Percentiles rank a stretch among this genome's conserved stretches.
These are phyloP conservation scores for Beauveria brongniartii DNA, from an alignment of 2,329 filamentous ascomycete genomes.

Conservation along the genomic window DNA sequence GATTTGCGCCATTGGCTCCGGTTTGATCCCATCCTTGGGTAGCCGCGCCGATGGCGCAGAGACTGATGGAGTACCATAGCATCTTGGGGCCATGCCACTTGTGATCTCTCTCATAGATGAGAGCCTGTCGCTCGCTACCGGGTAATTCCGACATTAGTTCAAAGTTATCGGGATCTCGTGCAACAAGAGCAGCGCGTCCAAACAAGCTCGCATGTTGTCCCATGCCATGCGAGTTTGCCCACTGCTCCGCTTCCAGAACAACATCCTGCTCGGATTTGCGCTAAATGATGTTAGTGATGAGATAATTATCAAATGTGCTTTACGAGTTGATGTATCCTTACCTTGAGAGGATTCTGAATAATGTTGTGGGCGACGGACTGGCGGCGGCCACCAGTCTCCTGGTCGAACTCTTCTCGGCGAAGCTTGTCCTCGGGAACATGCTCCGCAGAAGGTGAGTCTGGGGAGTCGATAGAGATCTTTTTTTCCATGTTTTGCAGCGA, in stretches of 20 bases:
- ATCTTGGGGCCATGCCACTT: conserved; percentile 46
- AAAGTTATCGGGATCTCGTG: conserved; percentile 22
- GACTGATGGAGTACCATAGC: conserved; percentile 36
- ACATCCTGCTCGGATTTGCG: conserved; percentile 19
- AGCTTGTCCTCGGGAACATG: conserved; percentile 5
- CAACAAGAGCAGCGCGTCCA: conserved; percentile 29
- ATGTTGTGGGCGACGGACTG: conserved; percentile 23
- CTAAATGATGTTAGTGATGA: conserved; percentile 11
- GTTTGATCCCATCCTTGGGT: conserved; percentile 59
- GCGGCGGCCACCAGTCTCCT: conserved; percentile 14
- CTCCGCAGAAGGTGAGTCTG: conserved; percentile 11
- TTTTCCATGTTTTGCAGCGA: conserved; percentile 8
- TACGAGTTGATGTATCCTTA: conserved; percentile 10
- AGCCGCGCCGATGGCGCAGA: conserved; percentile 48
- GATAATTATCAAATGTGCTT: background rate
- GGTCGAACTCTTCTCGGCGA: background rate
- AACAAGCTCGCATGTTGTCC: conserved; percentile 37
- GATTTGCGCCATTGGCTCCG: conserved; percentile 52
- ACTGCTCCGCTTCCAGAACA: conserved; percentile 36
- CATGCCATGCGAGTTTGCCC: conserved; percentile 42
- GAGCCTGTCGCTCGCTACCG: conserved; percentile 27
- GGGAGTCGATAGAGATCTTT: conserved; percentile 8
- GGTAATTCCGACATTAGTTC: conserved; percentile 21
- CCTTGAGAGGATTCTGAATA: conserved; percentile 25
- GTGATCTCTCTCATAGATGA: conserved; percentile 43